Conservation (phyloP, 352 stramenopile species). For the Pythium rishiriense region DNA sequence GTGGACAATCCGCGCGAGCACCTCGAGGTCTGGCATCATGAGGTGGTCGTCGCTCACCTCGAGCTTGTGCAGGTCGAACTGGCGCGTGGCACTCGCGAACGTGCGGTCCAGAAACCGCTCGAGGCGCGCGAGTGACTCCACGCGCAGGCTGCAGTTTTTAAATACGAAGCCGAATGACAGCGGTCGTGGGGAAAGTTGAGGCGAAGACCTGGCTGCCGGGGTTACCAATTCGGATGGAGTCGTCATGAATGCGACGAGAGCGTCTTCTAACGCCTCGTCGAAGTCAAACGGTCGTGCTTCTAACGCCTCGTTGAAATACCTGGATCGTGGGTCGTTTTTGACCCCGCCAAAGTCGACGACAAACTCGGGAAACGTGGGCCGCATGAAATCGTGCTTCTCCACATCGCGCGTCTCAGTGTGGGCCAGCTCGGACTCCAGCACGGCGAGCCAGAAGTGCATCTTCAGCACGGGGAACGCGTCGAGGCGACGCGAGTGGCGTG, state of each 20-base stretch:
- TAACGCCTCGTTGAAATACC: too few relatives aligned
- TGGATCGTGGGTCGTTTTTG: too few relatives aligned
- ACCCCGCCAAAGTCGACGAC: background rate
- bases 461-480: slow-evolving; percentile 12
- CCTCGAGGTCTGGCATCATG: background rate
- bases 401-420: background rate
- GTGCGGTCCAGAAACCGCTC: slow-evolving; percentile 1
- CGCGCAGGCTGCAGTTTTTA: background rate
- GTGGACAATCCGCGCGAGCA: background rate
- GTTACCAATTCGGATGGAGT: background rate
- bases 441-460: slow-evolving; percentile 14
- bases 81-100: background rate
- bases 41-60: background rate
- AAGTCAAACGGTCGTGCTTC: background rate
- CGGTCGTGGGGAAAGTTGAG: background rate
- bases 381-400: background rate
- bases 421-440: slow-evolving; percentile 2
- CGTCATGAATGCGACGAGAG: slow-evolving; percentile 13
- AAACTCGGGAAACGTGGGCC: slow-evolving; percentile 4
- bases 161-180: slow-evolving; percentile 12
- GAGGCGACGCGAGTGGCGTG: background rate
- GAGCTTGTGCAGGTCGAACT: background rate
- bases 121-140: background rate
- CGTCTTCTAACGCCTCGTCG: slow-evolving; percentile 7
- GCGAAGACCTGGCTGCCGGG: background rate